Evolutionary conservation across 1,284 basidiomycete genomes (phyloP).

Genomic region (Cystobasidium slooffiae): DNA sequence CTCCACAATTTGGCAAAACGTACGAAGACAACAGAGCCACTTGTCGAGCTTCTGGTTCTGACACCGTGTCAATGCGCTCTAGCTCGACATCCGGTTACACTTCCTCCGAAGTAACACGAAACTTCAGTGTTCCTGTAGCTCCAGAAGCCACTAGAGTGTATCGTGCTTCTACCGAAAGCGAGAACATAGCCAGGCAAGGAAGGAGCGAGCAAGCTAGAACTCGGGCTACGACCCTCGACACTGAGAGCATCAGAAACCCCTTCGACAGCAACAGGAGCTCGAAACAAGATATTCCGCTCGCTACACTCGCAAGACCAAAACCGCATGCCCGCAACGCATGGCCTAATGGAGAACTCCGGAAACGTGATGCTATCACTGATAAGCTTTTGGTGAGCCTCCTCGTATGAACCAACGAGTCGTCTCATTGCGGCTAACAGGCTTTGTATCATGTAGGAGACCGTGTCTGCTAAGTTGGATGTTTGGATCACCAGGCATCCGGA

Average conservation of each 20-base stretch:
- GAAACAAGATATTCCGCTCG: conserved; percentile 16
- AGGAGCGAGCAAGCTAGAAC: conserved; percentile 3
- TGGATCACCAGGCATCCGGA: conserved; percentile 29
- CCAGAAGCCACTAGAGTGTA: conserved; percentile 13
- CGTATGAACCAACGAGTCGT: too few relatives aligned
- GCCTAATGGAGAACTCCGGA: conserved; percentile 36
- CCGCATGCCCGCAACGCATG: conserved; percentile 8
- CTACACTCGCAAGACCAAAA: conserved; percentile 15
- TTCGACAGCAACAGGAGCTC: conserved; percentile 3
- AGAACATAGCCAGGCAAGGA: neutral
- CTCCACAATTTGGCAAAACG: neutral
- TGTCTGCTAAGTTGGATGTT: conserved; percentile 17
- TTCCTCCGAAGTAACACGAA: conserved; percentile 12
- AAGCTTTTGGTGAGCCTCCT: conserved; percentile 22
- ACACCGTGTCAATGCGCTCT: conserved; percentile 9
- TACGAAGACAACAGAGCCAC: neutral
- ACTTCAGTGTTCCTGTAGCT: neutral
- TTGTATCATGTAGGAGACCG: conserved; percentile 6
- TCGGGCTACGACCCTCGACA: neutral
- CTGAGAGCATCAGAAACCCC: conserved; percentile 5
- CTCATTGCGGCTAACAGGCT: neutral
- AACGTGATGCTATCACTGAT: conserved; percentile 34
- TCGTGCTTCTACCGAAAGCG: conserved; percentile 1
- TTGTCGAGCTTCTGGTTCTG: conserved; percentile 9
- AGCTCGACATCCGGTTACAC: conserved; percentile 1